Evolutionary conservation across 2,329 filamentous ascomycete genomes (phyloP).

Genomic region (Xylariaceae sp.): DNA sequence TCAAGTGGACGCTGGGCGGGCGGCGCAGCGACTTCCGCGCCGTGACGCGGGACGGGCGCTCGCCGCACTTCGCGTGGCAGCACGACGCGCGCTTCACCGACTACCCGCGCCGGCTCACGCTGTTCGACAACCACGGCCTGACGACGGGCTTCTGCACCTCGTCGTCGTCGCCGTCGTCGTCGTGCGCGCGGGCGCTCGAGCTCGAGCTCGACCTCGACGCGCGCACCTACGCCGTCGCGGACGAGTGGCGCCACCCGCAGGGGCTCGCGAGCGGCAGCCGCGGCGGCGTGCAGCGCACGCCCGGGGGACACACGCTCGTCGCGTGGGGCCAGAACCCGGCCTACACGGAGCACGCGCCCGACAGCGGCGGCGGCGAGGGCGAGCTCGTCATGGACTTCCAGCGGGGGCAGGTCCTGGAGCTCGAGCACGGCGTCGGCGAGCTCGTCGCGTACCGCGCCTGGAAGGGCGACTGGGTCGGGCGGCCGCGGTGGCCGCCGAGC

Average conservation of each 20-base stretch:
- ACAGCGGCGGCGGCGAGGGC: too few relatives aligned
- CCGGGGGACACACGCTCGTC: slow-evolving; percentile 18
- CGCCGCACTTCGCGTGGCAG: slow-evolving; percentile 12
- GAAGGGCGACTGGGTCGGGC: slow-evolving; percentile 24
- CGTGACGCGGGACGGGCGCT: slow-evolving; percentile 6
- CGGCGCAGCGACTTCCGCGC: slow-evolving; percentile 12
- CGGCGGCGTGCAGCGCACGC: slow-evolving; percentile 7
- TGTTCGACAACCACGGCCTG: slow-evolving; percentile 34
- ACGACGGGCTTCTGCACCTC: slow-evolving; percentile 41
- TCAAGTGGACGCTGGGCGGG: slow-evolving; percentile 12
- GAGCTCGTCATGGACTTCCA: slow-evolving; percentile 24
- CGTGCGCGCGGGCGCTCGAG: slow-evolving; percentile 9
- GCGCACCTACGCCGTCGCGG: slow-evolving; percentile 7
- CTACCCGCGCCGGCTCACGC: slow-evolving; percentile 6
- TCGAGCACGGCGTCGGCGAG: slow-evolving; percentile 8
- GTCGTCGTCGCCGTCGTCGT: slow-evolving; percentile 8
- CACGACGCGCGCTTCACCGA: slow-evolving; percentile 12
- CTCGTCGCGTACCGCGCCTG: slow-evolving; percentile 24
- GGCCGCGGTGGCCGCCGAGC: slow-evolving; percentile 11
- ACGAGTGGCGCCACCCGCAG: slow-evolving; percentile 11
- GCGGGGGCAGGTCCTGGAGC: slow-evolving; percentile 23
- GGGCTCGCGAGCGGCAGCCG: slow-evolving; percentile 7
- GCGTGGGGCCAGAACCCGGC: slow-evolving; percentile 27
- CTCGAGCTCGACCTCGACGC: slow-evolving; percentile 9
- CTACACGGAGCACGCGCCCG: slow-evolving; percentile 27